Percentiles rank a stretch among this genome's conserved stretches.
Evolutionary conservation across 2,329 filamentous ascomycete species (phyloP).

Genomic region (Septoria linicola): DNA sequence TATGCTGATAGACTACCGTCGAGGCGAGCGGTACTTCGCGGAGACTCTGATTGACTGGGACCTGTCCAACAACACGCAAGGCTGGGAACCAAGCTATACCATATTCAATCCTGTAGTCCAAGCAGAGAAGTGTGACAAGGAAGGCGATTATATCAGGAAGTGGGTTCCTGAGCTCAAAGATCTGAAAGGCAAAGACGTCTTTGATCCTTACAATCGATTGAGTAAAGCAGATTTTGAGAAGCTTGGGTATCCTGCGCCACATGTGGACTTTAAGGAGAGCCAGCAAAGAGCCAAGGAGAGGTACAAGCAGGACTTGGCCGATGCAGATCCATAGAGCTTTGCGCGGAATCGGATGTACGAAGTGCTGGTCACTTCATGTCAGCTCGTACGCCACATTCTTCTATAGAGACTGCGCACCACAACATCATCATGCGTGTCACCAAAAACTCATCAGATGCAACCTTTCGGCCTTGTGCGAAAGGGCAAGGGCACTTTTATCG

Average conservation of each 20-base stretch:
- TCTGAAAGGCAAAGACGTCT: slow-evolving; percentile 49
- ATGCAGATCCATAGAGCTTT: slow-evolving; percentile 15
- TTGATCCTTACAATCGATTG: slow-evolving; percentile 48
- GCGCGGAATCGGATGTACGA: too few species aligned
- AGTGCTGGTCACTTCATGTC: too few species aligned
- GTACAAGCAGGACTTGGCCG: slow-evolving; percentile 18
- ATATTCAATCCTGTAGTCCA: slow-evolving; percentile 67
- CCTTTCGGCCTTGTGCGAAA: too few species aligned
- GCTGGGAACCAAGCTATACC: slow-evolving; percentile 54
- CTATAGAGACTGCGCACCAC: too few species aligned
- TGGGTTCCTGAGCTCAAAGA: slow-evolving; percentile 76
- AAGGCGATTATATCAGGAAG: slow-evolving; percentile 75
- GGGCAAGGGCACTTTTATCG: too few species aligned
- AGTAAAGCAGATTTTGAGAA: slow-evolving; percentile 50
- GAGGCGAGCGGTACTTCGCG: slow-evolving; percentile 53
- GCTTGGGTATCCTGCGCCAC: slow-evolving; percentile 47
- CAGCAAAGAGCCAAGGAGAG: slow-evolving; percentile 42
- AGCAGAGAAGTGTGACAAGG: slow-evolving; percentile 76
- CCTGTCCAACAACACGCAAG: slow-evolving; percentile 52
- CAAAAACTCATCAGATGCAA: too few species aligned
- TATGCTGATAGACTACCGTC: slow-evolving; percentile 51
- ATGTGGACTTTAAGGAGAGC: slow-evolving; percentile 48
- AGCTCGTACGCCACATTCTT: too few species aligned
- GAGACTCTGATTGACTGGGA: slow-evolving; percentile 52
- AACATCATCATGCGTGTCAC: too few species aligned